phyloP scores from a whole-genome alignment of 768 basidiomycete genomes.

The Harrya chromipes region DNA sequence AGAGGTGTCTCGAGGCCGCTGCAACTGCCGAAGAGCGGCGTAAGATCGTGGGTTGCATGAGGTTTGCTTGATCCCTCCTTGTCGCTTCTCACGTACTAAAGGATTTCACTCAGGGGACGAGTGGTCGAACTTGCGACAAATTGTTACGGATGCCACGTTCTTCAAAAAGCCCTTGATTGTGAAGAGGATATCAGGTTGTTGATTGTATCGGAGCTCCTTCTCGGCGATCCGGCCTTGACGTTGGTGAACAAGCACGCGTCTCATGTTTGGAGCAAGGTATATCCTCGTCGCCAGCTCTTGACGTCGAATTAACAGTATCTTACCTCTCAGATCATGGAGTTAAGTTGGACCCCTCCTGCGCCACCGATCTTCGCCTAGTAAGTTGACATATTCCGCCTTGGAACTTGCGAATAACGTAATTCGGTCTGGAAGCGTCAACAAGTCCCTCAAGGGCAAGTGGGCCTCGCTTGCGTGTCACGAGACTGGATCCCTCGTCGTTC shows the following conservation, averaged over 20 bases:
- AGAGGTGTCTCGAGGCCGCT: constrained; percentile 81
- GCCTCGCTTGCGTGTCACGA: constrained; percentile 87
- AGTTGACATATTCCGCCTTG: constrained; percentile 27
- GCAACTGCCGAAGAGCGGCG: constrained; percentile 69
- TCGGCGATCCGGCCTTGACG: constrained; percentile 82
- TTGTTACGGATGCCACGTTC: constrained; percentile 86
- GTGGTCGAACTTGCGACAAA: constrained; percentile 86
- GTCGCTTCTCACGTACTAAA: constrained; percentile 8
- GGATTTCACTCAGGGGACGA: constrained; percentile 50
- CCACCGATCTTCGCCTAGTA: constrained; percentile 88
- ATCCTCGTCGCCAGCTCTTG: not conserved
- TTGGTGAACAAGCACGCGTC: constrained; percentile 89
- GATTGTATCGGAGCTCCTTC: constrained; percentile 81
- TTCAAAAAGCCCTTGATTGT: constrained; percentile 88
- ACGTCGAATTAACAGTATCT: constrained; percentile 2
- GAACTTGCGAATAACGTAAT: not conserved
- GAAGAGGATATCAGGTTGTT: constrained; percentile 82
- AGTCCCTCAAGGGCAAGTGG: constrained; percentile 85
- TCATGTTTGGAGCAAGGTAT: constrained; percentile 89
- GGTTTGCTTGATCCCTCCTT: constrained; percentile 39
- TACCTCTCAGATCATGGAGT: constrained; percentile 71
- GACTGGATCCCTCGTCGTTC: constrained; percentile 85
- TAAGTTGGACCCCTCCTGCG: constrained; percentile 82
- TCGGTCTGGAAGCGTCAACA: constrained; percentile 62
- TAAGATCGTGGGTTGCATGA: constrained; percentile 85